These are phyloP conservation scores for Cutaneotrichosporon sp. DNA, from an alignment of 1,284 basidiomycete genomes.

Conservation along the genomic window DNA sequence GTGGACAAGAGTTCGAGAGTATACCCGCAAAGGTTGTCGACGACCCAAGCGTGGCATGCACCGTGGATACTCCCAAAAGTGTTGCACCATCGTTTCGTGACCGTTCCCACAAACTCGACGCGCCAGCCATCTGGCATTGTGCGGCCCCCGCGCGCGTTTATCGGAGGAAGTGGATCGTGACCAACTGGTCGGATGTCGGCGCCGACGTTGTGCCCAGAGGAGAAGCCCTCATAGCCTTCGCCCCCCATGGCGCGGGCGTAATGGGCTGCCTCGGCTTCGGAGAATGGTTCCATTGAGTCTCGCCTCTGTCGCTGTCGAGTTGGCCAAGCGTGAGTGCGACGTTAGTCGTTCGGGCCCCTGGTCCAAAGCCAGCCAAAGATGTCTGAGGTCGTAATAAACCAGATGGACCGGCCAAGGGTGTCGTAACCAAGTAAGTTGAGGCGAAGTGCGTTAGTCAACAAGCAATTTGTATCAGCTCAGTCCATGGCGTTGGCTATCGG, in stretches of 20 bases:
- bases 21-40: slow-evolving; percentile 22
- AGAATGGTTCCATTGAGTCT: background rate
- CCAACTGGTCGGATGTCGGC: slow-evolving; percentile 6
- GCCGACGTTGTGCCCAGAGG: background rate
- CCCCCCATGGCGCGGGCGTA: background rate
- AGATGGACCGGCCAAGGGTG: no score
- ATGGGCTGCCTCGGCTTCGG: background rate
- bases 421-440: no score
- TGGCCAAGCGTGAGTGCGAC: no score
- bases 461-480: background rate
- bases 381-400: no score
- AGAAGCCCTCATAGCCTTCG: background rate
- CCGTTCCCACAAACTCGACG: slow-evolving; percentile 2
- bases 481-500: background rate
- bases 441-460: no score
- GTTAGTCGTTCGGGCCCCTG: no score
- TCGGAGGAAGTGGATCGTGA: slow-evolving; percentile 5
- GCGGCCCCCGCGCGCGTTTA: slow-evolving; percentile 10
- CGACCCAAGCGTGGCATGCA: slow-evolving; percentile 34
- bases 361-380: no score
- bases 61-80: slow-evolving; percentile 32
- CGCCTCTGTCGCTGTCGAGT: no score
- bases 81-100: slow-evolving; percentile 31
- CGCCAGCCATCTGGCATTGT: slow-evolving; percentile 6
- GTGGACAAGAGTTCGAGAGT: background rate